Evolutionary conservation across 2,329 filamentous ascomycete species (phyloP).

Genomic region (Drechslerella dactyloides): DNA sequence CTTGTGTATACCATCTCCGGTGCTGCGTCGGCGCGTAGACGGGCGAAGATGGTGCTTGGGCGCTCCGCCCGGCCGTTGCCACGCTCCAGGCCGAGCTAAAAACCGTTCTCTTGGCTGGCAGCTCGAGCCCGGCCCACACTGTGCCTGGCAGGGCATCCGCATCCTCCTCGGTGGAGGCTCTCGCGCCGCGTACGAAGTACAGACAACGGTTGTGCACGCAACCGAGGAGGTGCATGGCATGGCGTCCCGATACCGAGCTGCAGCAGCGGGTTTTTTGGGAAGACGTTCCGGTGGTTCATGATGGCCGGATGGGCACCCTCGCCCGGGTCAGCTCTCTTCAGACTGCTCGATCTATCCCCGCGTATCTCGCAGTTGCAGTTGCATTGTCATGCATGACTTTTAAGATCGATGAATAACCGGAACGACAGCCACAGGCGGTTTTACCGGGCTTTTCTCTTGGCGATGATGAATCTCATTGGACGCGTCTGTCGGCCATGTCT

Average conservation of each 20-base stretch:
- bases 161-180: background rate
- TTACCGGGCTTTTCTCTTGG: background rate
- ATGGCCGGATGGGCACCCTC: background rate
- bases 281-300: background rate
- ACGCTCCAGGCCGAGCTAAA: too few species aligned
- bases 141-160: background rate
- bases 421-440: background rate
- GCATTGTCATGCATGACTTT: too few species aligned
- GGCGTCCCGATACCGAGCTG: background rate
- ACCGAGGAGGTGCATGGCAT: background rate
- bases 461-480: background rate
- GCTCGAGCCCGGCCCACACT: background rate
- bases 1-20: too few species aligned
- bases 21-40: too few species aligned
- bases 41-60: too few species aligned
- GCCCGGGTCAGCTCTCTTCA: background rate
- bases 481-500: background rate
- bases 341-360: background rate
- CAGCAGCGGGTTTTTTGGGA: background rate
- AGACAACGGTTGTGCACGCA: slow-evolving; percentile 1
- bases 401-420: background rate
- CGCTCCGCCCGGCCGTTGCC: background rate
- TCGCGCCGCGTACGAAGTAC: background rate
- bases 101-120: slow-evolving; percentile 3
- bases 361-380: background rate